Evolutionary conservation across 495 filamentous ascomycete species (phyloP).

Genomic region (Glonium stellatum): DNA sequence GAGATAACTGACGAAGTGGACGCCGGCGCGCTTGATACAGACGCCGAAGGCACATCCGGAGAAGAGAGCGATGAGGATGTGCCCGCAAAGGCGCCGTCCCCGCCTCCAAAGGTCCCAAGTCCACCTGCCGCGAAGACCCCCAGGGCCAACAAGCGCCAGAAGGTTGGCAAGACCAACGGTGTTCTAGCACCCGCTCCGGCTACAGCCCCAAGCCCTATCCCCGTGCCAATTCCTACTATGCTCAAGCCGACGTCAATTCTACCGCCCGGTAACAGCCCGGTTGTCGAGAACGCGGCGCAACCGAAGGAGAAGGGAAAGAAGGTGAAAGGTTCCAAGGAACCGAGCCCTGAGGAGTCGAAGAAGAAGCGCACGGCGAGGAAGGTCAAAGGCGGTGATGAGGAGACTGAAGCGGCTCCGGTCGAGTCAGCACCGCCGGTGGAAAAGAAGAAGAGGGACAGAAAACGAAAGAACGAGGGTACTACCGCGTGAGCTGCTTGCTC

Average conservation of each 20-base stretch:
- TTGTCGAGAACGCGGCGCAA: slow-evolving; percentile 7
- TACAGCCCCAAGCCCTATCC: neutral
- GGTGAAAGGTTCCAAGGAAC: slow-evolving; percentile 8
- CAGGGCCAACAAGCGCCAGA: slow-evolving; percentile 24
- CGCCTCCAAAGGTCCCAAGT: slow-evolving; percentile 17
- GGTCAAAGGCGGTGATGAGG: neutral
- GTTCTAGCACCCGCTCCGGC: neutral
- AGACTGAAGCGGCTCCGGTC: neutral
- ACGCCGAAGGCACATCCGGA: slow-evolving; percentile 7
- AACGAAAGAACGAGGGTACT: slow-evolving; percentile 2
- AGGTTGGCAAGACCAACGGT: slow-evolving; percentile 14
- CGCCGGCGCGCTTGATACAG: slow-evolving; percentile 20
- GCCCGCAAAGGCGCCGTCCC: slow-evolving; percentile 13
- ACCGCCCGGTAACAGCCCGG: neutral
- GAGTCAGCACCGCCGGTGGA: slow-evolving; percentile 1
- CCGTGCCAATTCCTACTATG: neutral
- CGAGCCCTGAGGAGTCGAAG: slow-evolving; percentile 5
- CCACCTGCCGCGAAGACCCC: slow-evolving; percentile 12
- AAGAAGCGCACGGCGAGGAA: slow-evolving; percentile 1
- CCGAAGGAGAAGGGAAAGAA: slow-evolving; percentile 17
- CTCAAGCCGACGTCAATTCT: neutral
- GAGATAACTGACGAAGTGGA: slow-evolving; percentile 25
- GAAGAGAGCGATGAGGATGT: slow-evolving; percentile 12
- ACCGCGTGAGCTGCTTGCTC: neutral
- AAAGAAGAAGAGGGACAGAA: slow-evolving; percentile 19